Evolutionary conservation across 805 yeast species (phyloP).

Genomic region (Kockiozyma suomiensis): DNA sequence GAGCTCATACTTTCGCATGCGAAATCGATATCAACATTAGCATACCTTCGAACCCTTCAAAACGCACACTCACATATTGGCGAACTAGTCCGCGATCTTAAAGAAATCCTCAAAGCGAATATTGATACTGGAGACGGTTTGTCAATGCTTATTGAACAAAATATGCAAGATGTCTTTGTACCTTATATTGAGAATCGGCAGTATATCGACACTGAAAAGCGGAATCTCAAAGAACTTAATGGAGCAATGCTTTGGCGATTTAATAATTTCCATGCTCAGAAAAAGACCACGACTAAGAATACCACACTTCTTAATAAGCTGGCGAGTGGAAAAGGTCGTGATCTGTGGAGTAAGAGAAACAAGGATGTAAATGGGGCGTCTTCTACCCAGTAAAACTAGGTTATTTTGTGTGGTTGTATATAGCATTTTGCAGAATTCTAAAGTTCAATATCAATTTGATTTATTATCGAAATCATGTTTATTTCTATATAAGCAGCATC

Average conservation of each 20-base stretch:
- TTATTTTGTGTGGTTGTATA: neutral
- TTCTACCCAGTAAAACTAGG: neutral
- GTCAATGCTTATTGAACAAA: slow-evolving; percentile 62
- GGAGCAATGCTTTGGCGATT: slow-evolving; percentile 49
- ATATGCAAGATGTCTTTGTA: slow-evolving; percentile 70
- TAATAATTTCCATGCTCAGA: slow-evolving; percentile 19
- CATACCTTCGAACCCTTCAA: slow-evolving; percentile 76
- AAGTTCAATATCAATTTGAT: no score
- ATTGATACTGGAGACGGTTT: slow-evolving; percentile 48
- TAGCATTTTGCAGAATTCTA: no score
- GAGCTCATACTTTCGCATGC: slow-evolving; percentile 65
- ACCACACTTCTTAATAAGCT: slow-evolving; percentile 11
- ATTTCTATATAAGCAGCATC: neutral
- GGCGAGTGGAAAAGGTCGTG: slow-evolving; percentile 19
- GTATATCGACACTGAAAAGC: slow-evolving; percentile 73
- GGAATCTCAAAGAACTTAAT: slow-evolving; percentile 60
- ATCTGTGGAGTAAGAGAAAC: slow-evolving; percentile 19
- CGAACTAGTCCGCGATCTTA: slow-evolving; percentile 64
- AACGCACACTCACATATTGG: slow-evolving; percentile 61
- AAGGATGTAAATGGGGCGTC: neutral
- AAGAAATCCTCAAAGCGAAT: slow-evolving; percentile 53
- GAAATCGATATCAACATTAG: slow-evolving; percentile 61
- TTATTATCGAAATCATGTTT: neutral
- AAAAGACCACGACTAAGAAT: slow-evolving; percentile 11
- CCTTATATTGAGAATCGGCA: slow-evolving; percentile 66